phyloP scores from a whole-genome alignment of 2,329 filamentous ascomycete species.

The Parastagonospora nodorum region DNA sequence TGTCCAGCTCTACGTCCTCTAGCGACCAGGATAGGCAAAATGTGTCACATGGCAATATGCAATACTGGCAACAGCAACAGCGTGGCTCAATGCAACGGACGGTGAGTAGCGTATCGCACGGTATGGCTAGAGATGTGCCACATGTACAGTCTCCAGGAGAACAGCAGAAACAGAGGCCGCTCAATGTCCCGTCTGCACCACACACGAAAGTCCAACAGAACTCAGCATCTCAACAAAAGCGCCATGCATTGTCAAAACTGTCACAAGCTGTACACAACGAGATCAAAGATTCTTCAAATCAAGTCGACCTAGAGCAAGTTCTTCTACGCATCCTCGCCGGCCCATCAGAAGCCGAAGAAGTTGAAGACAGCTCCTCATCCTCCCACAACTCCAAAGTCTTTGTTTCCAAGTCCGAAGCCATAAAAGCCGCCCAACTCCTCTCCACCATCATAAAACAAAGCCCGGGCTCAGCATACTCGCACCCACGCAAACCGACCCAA shows the following conservation, averaged over 20 bases:
- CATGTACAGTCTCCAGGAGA: not conserved
- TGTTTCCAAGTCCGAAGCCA: constrained; percentile 27
- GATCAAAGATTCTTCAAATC: constrained; percentile 19
- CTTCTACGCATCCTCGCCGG: constrained; percentile 23
- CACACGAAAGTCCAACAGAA: constrained; percentile 28
- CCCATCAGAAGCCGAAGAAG: constrained; percentile 2
- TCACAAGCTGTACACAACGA: constrained; percentile 23
- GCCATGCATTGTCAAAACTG: constrained; percentile 28
- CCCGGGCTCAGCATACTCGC: constrained; percentile 9
- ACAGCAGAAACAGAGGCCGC: not conserved
- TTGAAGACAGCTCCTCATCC: not conserved
- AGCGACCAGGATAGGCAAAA: not conserved
- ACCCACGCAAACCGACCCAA: constrained; percentile 18
- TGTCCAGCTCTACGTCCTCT: not conserved
- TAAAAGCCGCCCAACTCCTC: constrained; percentile 30
- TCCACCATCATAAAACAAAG: constrained; percentile 32
- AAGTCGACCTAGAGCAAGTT: constrained; percentile 28
- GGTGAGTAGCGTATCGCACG: too few species aligned
- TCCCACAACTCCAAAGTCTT: constrained; percentile 4
- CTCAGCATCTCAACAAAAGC: constrained; percentile 30
- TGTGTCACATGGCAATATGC: not conserved
- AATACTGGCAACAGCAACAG: not conserved
- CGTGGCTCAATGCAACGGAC: not conserved
- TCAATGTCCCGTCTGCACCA: constrained; percentile 21
- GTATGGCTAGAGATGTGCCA: not conserved